These are phyloP conservation scores for Trichosporon inkin DNA, from an alignment of 1,284 basidiomycete genomes.

Conservation along the genomic window DNA sequence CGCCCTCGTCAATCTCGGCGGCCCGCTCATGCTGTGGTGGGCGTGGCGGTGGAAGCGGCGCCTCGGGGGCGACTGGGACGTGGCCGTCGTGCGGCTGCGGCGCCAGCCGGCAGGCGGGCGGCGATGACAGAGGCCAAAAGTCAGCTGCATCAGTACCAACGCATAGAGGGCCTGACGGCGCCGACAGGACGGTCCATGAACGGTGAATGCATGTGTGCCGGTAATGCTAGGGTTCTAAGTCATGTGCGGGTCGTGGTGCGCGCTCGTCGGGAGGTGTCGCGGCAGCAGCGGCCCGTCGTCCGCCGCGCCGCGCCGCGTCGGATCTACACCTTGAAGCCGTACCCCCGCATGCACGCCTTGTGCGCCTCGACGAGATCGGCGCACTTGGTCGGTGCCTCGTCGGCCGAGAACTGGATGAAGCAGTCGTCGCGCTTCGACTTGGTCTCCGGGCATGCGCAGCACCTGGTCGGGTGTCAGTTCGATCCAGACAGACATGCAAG, in stretches of 20 bases:
- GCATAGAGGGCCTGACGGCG: not conserved
- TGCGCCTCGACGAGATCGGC: slow-evolving; percentile 73
- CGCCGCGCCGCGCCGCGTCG: not conserved
- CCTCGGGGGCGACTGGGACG: slow-evolving; percentile 45
- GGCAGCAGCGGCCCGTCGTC: not conserved
- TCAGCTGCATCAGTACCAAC: slow-evolving; percentile 12
- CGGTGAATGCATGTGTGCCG: slow-evolving; percentile 17
- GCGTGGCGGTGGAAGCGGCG: slow-evolving; percentile 46
- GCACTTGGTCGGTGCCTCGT: slow-evolving; percentile 72
- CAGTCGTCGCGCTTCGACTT: slow-evolving; percentile 89
- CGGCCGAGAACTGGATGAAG: slow-evolving; percentile 71
- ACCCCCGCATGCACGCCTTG: slow-evolving; percentile 80
- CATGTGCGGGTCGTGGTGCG: not conserved
- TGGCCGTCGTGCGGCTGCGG: slow-evolving; percentile 37
- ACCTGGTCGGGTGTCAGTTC: slow-evolving; percentile 54
- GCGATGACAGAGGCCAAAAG: no score
- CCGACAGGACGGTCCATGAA: slow-evolving; percentile 10
- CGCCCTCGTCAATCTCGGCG: slow-evolving; percentile 34
- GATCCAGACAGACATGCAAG: no score
- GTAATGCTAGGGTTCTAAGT: slow-evolving; percentile 3
- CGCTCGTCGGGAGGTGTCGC: no score
- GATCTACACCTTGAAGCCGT: slow-evolving; percentile 75
- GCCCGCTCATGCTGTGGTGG: slow-evolving; percentile 40
- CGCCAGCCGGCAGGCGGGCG: not conserved
- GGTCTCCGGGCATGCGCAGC: slow-evolving; percentile 92